phyloP scores from a whole-genome alignment of 257 asterid species.

The Sherardia arvensis region DNA sequence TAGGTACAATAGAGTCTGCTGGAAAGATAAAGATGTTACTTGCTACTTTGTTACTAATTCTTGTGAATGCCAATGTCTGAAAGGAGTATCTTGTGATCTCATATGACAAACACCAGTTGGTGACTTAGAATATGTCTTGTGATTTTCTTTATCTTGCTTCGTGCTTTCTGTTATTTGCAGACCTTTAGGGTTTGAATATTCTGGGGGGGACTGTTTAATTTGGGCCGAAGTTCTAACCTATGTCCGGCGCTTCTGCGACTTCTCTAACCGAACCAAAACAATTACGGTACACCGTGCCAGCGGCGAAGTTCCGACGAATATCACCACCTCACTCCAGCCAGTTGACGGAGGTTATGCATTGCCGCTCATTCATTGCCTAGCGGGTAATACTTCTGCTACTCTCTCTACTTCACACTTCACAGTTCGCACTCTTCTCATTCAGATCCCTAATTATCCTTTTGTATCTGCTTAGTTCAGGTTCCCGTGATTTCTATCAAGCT shows the following conservation, averaged over 20 bases:
- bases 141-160: too few species aligned
- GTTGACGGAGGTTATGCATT: background rate
- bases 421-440: background rate
- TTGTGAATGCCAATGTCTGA: too few species aligned
- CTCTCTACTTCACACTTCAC: background rate
- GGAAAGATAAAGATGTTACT: too few species aligned
- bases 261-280: background rate
- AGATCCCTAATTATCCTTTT: background rate
- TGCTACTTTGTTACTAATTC: too few species aligned
- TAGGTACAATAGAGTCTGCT: background rate
- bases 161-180: too few species aligned
- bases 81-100: too few species aligned
- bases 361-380: background rate
- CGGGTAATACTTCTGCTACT: background rate
- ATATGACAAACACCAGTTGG: too few species aligned
- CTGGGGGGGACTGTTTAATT: too few species aligned
- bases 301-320: background rate
- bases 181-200: too few species aligned
- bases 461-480: background rate
- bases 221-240: background rate
- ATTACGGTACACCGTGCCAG: background rate
- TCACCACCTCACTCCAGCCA: background rate
- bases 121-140: too few species aligned
- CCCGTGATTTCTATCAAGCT: background rate
- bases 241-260: background rate